Base-by-base conservation (phyloP, 768 basidiomycete species). In the Coprinopsis marcescibilis region DNA sequence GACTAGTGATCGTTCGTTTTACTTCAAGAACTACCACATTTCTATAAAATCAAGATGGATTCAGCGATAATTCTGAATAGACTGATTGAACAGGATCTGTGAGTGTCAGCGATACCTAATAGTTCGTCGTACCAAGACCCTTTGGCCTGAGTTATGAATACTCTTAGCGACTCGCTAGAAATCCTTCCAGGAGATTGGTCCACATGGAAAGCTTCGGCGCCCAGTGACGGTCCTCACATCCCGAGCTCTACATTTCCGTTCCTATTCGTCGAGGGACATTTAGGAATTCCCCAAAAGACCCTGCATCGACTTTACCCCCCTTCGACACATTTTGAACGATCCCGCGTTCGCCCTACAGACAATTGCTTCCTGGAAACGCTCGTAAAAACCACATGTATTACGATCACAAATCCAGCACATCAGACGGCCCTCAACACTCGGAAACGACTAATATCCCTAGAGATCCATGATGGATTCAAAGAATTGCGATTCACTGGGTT, bases 391-490 rank as follows among this genome's bases (percentile, higher is more conserved):
- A 65, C 67, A 29, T 57, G 81, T 40, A 65, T 86, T n/a, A 57
- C 85, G 4, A 66, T 86, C 23, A 69, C 75, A 29, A 87, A 86
- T 60, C 80, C 85, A 25, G 80, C 79, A 0, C 80, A 87, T 55
- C 77, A 80, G 48, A 81, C 83, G 17, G 83, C 83, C 2, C 62
- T 85, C 27, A 84, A 86, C 55, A 52, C 64, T 4, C 68, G 85
- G 27, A 85, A 83, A 56, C 62, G 58, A 14, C 70, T 84, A 19
- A 64, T 84, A 15, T 52, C 56, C n/a, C 48, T 52, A 2, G 65
- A 64, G 1, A 10, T 54, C 4, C 57, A 79, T 14, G 59, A 70
- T 26, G 57, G 69, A 7, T 48, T 58, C n/a, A 50, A 60, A 26
- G 85, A 88, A 52, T 65, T 87, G 21, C 50, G 46, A 19, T 72